These are phyloP conservation scores for Podila epigama DNA, from an alignment of 192 early-diverging fungal genomes.

Conservation along the genomic window DNA sequence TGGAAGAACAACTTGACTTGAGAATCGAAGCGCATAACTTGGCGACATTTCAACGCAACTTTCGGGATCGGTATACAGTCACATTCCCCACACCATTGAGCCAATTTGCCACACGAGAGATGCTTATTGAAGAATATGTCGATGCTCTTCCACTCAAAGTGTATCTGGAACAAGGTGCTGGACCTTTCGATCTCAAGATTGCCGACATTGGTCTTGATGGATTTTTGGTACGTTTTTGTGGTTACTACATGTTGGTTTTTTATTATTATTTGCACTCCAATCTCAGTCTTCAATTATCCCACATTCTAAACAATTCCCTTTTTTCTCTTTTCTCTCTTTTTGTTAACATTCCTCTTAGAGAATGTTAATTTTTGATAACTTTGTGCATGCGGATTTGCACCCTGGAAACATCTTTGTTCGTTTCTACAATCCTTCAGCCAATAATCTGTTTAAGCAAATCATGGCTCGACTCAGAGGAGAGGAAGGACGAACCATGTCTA, in stretches of 20 bases:
- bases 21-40: constrained; percentile 81
- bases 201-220: constrained; percentile 74
- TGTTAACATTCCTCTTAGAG: constrained; percentile 55
- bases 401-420: constrained; percentile 93
- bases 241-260: neutral
- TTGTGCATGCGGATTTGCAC: constrained; percentile 94
- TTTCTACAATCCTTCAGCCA: constrained; percentile 70
- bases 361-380: constrained; percentile 95
- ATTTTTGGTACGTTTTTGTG: constrained; percentile 24
- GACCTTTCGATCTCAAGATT: constrained; percentile 76
- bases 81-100: constrained; percentile 75
- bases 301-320: neutral
- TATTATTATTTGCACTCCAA: neutral
- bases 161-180: constrained; percentile 72
- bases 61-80: constrained; percentile 57
- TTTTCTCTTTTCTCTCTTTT: constrained; percentile 62
- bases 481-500: constrained; percentile 38
- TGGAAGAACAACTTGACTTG: constrained; percentile 90
- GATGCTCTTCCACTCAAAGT: constrained; percentile 78
- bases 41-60: constrained; percentile 64
- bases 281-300: neutral
- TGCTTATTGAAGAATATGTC: constrained; percentile 87
- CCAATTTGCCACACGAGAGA: constrained; percentile 59
- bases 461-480: constrained; percentile 28
- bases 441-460: constrained; percentile 57